These are phyloP conservation scores for Scorias spongiosa DNA, from an alignment of 2,329 filamentous ascomycete species.

Conservation along the genomic window DNA sequence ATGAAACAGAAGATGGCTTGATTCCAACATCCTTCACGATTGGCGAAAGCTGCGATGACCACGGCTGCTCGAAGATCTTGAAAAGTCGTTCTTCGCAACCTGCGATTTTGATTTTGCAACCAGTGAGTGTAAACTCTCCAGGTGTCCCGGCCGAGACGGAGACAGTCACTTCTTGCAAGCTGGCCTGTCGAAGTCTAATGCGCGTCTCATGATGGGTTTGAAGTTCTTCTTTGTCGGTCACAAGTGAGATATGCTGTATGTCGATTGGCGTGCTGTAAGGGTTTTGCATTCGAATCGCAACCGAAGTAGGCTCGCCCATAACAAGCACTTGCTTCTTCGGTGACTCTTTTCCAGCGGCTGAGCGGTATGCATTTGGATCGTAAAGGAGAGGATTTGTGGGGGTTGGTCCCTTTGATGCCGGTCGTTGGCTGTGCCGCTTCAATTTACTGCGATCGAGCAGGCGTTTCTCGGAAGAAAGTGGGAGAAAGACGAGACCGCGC, in stretches of 20 bases:
- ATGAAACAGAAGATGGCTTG: neutral
- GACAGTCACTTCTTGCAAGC: constrained; percentile 64
- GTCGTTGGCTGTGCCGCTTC: neutral
- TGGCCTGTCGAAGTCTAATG: constrained; percentile 56
- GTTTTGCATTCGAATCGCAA: constrained; percentile 78
- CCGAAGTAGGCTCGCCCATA: constrained; percentile 60
- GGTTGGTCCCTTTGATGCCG: neutral
- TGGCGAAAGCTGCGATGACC: constrained; percentile 51
- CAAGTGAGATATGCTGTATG: constrained; percentile 64
- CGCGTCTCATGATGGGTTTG: constrained; percentile 49
- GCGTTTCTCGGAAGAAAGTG: constrained; percentile 5
- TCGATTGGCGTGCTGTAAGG: constrained; percentile 87
- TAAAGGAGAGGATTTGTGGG: constrained; percentile 74
- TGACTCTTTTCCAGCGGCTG: constrained; percentile 29
- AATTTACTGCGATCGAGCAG: constrained; percentile 8
- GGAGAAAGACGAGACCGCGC: constrained; percentile 57
- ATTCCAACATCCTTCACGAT: constrained; percentile 49
- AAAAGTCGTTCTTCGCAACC: constrained; percentile 74
- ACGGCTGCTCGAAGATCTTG: constrained; percentile 64
- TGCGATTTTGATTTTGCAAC: constrained; percentile 63
- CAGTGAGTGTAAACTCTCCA: constrained; percentile 58
- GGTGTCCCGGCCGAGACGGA: constrained; percentile 49
- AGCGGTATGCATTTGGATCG: constrained; percentile 70
- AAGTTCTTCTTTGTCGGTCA: constrained; percentile 59
- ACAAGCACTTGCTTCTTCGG: constrained; percentile 49